phyloP scores from a whole-genome alignment of 2,329 filamentous ascomycete species.

The Nigrograna mackinnonii region DNA sequence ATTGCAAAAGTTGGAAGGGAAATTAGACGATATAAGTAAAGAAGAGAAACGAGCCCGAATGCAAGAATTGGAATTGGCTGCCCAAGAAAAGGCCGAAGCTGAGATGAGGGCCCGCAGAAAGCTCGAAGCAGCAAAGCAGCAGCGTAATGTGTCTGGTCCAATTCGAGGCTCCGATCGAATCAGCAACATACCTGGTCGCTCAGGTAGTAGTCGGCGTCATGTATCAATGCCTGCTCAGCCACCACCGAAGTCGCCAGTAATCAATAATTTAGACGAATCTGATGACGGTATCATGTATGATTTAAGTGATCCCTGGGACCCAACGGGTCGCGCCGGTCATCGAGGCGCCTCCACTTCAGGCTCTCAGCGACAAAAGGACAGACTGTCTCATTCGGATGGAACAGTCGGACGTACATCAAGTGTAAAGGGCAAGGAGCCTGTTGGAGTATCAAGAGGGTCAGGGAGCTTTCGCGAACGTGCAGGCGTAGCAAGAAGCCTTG shows the following conservation, averaged over 20 bases:
- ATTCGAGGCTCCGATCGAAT: slow-evolving; percentile 13
- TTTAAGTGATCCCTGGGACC: slow-evolving; percentile 40
- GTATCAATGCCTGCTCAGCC: slow-evolving; percentile 34
- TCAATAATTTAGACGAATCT: slow-evolving; percentile 27
- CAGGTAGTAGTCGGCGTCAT: slow-evolving; percentile 28
- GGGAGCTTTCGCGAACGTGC: slow-evolving; percentile 37
- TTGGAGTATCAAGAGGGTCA: slow-evolving; percentile 23
- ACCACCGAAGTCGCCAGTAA: slow-evolving; percentile 20
- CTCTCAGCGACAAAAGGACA: slow-evolving; percentile 27
- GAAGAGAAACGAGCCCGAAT: slow-evolving; percentile 89
- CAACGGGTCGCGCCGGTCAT: slow-evolving; percentile 14
- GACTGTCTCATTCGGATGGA: slow-evolving; percentile 17
- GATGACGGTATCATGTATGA: slow-evolving; percentile 32
- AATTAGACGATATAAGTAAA: slow-evolving; percentile 89
- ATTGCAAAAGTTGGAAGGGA: slow-evolving; percentile 89
- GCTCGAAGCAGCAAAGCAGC: slow-evolving; percentile 32
- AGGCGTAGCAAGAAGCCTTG: slow-evolving; percentile 7
- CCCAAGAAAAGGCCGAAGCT: slow-evolving; percentile 63
- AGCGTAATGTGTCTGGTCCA: slow-evolving; percentile 33
- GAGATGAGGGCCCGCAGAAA: slow-evolving; percentile 35
- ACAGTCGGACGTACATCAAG: slow-evolving; percentile 23
- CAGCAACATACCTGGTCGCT: slow-evolving; percentile 14
- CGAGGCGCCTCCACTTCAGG: slow-evolving; percentile 4
- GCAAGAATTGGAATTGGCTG: slow-evolving; percentile 76
- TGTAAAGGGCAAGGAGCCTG: slow-evolving; percentile 36